phyloP scores from a whole-genome alignment of 805 yeast species.

The Candida orba region DNA sequence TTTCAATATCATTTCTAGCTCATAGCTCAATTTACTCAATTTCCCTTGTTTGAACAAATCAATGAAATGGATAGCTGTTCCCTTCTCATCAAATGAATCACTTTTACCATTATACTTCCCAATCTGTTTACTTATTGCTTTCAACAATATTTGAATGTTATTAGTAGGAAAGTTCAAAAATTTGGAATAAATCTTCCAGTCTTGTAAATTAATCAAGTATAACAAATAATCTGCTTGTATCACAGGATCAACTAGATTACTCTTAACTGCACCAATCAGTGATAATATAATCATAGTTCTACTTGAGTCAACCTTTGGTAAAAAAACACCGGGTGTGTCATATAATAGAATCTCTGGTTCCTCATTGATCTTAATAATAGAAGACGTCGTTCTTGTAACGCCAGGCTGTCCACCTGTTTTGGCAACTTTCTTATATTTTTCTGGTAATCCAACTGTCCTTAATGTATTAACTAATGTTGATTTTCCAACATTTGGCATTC shows the following conservation, averaged over 20 bases:
- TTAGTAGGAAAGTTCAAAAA: conserved; percentile 63
- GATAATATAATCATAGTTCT: conserved; percentile 71
- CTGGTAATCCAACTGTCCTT: conserved; percentile 31
- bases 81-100: conserved; percentile 42
- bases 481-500: conserved; percentile 98
- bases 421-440: conserved; percentile 60
- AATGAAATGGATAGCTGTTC: conserved; percentile 59
- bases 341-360: conserved; percentile 62
- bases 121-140: conserved; percentile 38
- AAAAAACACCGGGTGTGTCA: conserved; percentile 90
- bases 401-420: conserved; percentile 86
- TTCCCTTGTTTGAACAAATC: conserved; percentile 55
- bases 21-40: conserved; percentile 20
- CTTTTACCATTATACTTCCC: conserved; percentile 24
- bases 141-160: conserved; percentile 50
- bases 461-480: conserved; percentile 77
- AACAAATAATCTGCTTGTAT: conserved; percentile 81
- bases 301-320: conserved; percentile 61
- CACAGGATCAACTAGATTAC: conserved; percentile 69
- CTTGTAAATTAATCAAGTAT: conserved; percentile 62
- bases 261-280: conserved; percentile 68
- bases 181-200: conserved; percentile 24
- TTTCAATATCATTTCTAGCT: conserved; percentile 13
- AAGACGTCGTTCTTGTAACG: conserved; percentile 74
- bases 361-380: conserved; percentile 54